Base-by-base conservation (phyloP, 345 rosid genomes). In the Euclidium syriacum region DNA sequence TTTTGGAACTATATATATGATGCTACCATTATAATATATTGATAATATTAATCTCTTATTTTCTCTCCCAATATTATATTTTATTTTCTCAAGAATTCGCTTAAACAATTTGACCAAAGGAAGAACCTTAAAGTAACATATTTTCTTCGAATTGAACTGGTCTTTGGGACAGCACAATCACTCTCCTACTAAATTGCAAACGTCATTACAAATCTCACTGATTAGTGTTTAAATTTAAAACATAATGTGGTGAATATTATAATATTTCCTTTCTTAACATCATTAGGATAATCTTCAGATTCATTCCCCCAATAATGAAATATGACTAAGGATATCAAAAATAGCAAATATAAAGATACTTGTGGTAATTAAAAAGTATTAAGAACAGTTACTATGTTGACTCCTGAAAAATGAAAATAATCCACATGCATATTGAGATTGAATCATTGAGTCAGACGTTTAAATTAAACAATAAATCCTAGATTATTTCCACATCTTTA, bases 161-260 rank as follows among this genome's bases (percentile, higher is more conserved):
- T 64, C 68, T 29, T 64, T 24, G 42, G 69, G 52, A 20, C 32
- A 62, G 1, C 17, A 33, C 25, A 60, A 60, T 22, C 19, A 23
- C 17, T 34, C 12, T 33, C 58, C 49, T 27, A 38, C 25, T 18
- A 38, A 18, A 18, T 50, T 29, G 56, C 66, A 23, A 25, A 17
- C 11, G 8, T 47, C 35, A 44, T 25, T 16, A 61, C 35, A 16
- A 23, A 47, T 48, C 66, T 63, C 67, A 27, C n/a, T 9, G 10
- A 38, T 8, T 29, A 50, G n/a, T 63, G 22, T 58, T 50, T 29
- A 14, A 10, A 30, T 64, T 52, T 54, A 34, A 12, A 43, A 34
- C 24, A 11, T 10, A 29, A 11, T 17, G 59, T 26, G 41, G 33
- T 20, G 33, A 20, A 52, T 50, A 39, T 63, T 29, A 42, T 39